Evolutionary conservation across 768 basidiomycete genomes (phyloP).

Genomic region (Suillus occidentalis): DNA sequence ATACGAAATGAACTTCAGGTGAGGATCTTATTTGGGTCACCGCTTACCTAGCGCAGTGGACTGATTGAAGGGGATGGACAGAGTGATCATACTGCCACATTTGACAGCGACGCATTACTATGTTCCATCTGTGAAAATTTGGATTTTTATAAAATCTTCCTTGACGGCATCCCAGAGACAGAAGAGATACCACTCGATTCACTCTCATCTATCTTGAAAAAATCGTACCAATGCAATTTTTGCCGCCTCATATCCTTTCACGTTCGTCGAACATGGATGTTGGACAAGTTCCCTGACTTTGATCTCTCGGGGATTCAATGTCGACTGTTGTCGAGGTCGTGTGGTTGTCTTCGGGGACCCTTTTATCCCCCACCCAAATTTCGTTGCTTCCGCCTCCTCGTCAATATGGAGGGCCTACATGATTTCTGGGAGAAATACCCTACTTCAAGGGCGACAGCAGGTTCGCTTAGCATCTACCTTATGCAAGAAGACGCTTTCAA

Average conservation of each 20-base stretch:
- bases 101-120: background rate
- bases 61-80: background rate
- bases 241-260: constrained; percentile 8
- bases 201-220: background rate
- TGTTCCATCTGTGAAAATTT: constrained; percentile 8
- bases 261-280: constrained; percentile 5
- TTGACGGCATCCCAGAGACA: constrained; percentile 4
- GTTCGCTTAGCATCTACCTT: constrained; percentile 1
- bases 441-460: constrained; percentile 1
- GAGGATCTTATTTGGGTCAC: background rate
- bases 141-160: constrained; percentile 5
- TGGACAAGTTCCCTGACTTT: background rate
- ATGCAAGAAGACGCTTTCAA: constrained; percentile 9
- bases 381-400: constrained; percentile 3
- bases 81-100: background rate
- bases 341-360: background rate
- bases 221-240: constrained; percentile 8
- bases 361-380: background rate
- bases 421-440: background rate
- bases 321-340: background rate
- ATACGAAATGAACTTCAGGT: background rate
- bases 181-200: background rate
- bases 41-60: background rate
- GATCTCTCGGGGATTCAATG: background rate
- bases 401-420: background rate